Evolutionary conservation across 495 filamentous ascomycete species (phyloP), one percentile per base, ranked within the genome.

Genomic region (Venustampulla echinocandica): DNA sequence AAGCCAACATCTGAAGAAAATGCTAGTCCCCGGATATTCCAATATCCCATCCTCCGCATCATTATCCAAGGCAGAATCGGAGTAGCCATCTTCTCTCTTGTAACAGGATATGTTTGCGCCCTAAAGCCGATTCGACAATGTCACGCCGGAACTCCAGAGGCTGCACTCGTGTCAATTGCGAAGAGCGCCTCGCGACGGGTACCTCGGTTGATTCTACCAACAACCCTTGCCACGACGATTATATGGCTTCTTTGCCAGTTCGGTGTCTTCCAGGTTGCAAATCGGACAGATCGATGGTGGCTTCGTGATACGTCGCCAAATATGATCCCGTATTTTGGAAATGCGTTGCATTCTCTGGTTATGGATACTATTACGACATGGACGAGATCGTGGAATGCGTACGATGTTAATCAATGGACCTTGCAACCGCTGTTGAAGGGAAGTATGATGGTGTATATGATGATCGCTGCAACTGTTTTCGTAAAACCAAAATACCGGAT

Each of bases 361-460:
- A 54, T 65, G 42, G 74, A 70, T 49, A 66, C 77, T 42, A 60
- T 76, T 13, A 65, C 62, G 17, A 75, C 71, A 1, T 84, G 80
- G 80, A 74, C 75, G 9, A 69, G 61, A n/a, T 70, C 69, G 3
- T 70, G 64, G 46, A 80, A 78, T 59, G 61, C 65, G 14, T 84
- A 81, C 51, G 80, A 82, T 52, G 73, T 71, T 21, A 77, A 82
- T 38, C 78, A 81, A 54, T 84, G 80, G 80, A 79, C 80, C 3
- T 52, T 84, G 27, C 58, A 79, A n/a, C 79, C 76, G 1, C 55
- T 84, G 35, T 60, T 84, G 23, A 70, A 73, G 53, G 76, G 76
- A 3, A 76, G 74, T 15, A 79, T 82, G 72, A 57, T 76, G 43
- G 72, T 82, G 2, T 84, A 80, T 47, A 62, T 73, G 10, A 64